A percentile compares a stretch with the other conserved stretches of the same genome.
phyloP scores from a whole-genome alignment of 495 filamentous ascomycete genomes.

The Penicillium flavigenum region DNA sequence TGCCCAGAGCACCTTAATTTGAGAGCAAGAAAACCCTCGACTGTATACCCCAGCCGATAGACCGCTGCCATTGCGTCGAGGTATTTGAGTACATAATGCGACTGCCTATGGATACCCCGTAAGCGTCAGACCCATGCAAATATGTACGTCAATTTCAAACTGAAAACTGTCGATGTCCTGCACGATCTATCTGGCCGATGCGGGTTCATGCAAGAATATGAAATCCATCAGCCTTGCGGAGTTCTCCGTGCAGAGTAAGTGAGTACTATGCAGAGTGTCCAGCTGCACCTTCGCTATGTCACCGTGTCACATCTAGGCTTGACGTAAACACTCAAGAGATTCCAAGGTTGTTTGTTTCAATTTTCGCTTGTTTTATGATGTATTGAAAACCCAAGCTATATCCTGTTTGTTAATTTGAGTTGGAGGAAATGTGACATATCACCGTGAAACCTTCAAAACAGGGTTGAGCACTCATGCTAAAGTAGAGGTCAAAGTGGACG shows the following conservation, averaged over 20 bases:
- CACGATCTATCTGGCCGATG: conserved; percentile 8
- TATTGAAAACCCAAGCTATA: neutral
- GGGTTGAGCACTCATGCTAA: neutral
- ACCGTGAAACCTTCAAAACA: neutral
- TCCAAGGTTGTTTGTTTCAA: neutral
- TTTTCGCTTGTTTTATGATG: neutral
- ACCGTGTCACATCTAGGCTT: neutral
- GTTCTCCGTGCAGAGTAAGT: neutral
- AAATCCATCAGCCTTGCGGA: neutral
- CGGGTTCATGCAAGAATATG: conserved; percentile 13
- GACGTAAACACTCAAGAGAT: neutral
- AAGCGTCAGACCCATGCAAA: conserved; percentile 1
- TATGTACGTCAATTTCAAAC: conserved; percentile 1
- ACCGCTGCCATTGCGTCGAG: neutral
- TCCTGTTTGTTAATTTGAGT: neutral
- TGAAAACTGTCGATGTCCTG: conserved; percentile 2
- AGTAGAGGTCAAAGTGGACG: neutral
- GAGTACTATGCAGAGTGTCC: neutral
- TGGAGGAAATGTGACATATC: neutral
- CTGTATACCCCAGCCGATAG: neutral
- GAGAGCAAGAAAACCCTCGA: neutral
- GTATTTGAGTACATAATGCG: conserved; percentile 5
- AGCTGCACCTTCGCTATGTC: neutral
- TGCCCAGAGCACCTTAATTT: neutral
- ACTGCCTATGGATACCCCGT: neutral